These are phyloP conservation scores for Toxoplasma gondii DNA, from an alignment of 169 alveolate species.

Conservation along the genomic window DNA sequence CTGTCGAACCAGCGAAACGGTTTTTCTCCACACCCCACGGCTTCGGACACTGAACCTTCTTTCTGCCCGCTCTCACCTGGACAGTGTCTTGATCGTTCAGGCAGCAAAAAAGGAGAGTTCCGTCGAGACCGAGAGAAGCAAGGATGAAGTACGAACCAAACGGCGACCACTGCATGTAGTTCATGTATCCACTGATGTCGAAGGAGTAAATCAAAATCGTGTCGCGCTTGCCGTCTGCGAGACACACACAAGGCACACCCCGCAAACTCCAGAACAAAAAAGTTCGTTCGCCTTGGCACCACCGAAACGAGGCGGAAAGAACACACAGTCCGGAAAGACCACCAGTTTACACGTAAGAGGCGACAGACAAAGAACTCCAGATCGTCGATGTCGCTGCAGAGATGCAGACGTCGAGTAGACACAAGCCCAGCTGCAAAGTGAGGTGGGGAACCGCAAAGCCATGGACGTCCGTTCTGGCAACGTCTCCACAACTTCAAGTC, in stretches of 20 bases:
- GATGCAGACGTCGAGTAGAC: too few species aligned
- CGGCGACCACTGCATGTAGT: conserved; percentile 89
- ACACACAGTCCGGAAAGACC: too few species aligned
- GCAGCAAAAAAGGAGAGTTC: conserved; percentile 83
- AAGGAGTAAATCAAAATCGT: conserved; percentile 76
- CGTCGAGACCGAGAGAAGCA: conserved; percentile 86
- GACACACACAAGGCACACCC: background rate
- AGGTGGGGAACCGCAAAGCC: too few species aligned
- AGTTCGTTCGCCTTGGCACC: background rate
- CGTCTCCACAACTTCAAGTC: too few species aligned
- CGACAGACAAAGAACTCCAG: too few species aligned
- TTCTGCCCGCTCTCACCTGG: conserved; percentile 73
- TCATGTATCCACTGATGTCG: conserved; percentile 81
- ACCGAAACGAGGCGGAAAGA: too few species aligned
- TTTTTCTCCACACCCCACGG: background rate
- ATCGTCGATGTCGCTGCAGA: too few species aligned
- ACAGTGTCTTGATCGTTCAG: conserved; percentile 85
- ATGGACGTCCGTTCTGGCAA: too few species aligned
- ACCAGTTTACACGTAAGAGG: too few species aligned
- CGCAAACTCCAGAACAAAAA: background rate
- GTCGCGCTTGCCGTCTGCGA: conserved; percentile 54
- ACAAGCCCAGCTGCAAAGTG: too few species aligned
- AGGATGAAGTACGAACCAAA: conserved; percentile 87
- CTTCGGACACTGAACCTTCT: background rate
- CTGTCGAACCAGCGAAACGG: background rate